Percentiles rank a stretch among this genome's conserved stretches.
Evolutionary conservation across 2,329 filamentous ascomycete genomes (phyloP).

Genomic region (Pyrenophora teres): DNA sequence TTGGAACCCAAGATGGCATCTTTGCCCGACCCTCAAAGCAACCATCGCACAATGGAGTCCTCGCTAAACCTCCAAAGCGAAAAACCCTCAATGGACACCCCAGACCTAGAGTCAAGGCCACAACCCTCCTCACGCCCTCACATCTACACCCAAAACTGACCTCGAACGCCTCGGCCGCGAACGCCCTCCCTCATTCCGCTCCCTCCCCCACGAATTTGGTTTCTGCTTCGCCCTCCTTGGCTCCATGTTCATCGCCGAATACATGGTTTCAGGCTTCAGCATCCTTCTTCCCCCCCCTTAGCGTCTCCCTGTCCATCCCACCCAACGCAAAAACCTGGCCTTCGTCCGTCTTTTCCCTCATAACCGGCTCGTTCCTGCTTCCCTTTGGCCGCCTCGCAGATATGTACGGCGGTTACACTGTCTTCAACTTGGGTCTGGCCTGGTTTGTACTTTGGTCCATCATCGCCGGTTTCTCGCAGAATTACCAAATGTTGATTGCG

Average conservation of each 20-base stretch:
- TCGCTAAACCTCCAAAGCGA: neutral
- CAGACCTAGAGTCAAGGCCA: neutral
- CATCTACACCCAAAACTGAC: constrained; percentile 33
- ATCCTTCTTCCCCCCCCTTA: constrained; percentile 68
- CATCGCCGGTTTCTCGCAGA: constrained; percentile 70
- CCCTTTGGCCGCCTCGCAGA: constrained; percentile 62
- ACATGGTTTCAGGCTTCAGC: constrained; percentile 76
- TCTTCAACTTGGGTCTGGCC: constrained; percentile 65
- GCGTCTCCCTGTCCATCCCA: constrained; percentile 66
- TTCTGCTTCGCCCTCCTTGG: constrained; percentile 67
- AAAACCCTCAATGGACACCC: neutral
- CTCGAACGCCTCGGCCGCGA: constrained; percentile 67
- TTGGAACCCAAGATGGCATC: too few species aligned
- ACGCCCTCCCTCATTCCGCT: constrained; percentile 62
- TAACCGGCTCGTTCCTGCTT: constrained; percentile 45
- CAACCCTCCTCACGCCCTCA: neutral
- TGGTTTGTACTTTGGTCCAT: constrained; percentile 73
- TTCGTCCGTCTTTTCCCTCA: constrained; percentile 45
- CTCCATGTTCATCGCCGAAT: constrained; percentile 71
- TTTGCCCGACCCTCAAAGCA: too few species aligned
- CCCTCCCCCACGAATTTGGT: constrained; percentile 60
- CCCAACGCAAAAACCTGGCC: constrained; percentile 61
- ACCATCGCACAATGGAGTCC: neutral
- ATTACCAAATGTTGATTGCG: constrained; percentile 71
- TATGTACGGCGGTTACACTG: constrained; percentile 66